Evolutionary conservation across 805 yeast species (phyloP).

Genomic region (Blastobotrys mokoenaii): DNA sequence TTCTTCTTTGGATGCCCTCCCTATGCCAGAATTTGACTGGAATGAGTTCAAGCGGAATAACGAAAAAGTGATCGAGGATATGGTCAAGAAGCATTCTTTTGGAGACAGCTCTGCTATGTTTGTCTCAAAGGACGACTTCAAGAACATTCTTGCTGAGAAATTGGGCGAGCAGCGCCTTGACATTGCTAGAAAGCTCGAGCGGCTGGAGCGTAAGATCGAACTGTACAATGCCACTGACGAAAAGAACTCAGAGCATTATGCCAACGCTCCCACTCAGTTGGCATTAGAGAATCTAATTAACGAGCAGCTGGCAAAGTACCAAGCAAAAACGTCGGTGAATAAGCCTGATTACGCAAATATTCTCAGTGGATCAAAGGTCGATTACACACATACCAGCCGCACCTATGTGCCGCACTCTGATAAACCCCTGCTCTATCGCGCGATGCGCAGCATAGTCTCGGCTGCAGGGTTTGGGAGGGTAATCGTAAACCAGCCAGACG

Average conservation of each 20-base stretch:
- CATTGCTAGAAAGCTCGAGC: slow-evolving; percentile 1
- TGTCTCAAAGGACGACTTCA: background rate
- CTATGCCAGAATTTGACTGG: slow-evolving; percentile 3
- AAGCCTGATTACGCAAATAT: slow-evolving; percentile 16
- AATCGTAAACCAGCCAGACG: slow-evolving; percentile 11
- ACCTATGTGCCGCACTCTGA: slow-evolving; percentile 14
- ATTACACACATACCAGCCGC: slow-evolving; percentile 17
- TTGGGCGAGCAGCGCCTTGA: slow-evolving; percentile 1
- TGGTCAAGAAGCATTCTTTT: background rate
- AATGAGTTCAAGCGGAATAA: slow-evolving; percentile 2
- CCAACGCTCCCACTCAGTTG: background rate
- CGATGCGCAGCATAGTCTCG: slow-evolving; percentile 6
- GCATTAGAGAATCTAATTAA: slow-evolving; percentile 2
- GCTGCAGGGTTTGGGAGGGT: slow-evolving; percentile 14
- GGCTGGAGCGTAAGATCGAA: slow-evolving; percentile 1
- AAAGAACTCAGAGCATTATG: background rate
- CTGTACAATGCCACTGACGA: background rate
- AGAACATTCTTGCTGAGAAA: background rate
- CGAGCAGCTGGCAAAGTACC: slow-evolving; percentile 1
- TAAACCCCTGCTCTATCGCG: slow-evolving; percentile 8
- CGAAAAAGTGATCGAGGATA: background rate
- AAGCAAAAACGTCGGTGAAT: background rate
- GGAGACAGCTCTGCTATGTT: background rate
- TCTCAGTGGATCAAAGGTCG: slow-evolving; percentile 21
- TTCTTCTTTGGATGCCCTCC: background rate